phyloP scores from a whole-genome alignment of 2,329 filamentous ascomycete genomes.

The Falciphora oryzae region DNA sequence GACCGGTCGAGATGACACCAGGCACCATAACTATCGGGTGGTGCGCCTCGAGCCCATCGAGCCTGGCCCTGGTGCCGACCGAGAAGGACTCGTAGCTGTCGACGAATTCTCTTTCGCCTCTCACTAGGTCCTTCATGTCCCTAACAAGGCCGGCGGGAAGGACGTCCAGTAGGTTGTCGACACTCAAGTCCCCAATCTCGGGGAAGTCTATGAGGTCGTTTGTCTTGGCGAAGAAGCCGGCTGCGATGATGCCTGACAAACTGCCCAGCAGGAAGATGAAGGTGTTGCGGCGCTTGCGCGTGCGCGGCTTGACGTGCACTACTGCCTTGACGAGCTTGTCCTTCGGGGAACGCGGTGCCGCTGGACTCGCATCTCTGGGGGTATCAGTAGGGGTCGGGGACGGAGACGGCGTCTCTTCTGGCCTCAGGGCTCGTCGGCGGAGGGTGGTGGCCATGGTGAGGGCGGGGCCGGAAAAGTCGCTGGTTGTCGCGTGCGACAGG shows the following conservation, averaged over 20 bases:
- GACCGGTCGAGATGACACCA: conserved; percentile 92
- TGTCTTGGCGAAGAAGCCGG: conserved; percentile 82
- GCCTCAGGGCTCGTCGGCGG: conserved; percentile 19
- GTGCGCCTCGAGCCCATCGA: conserved; percentile 73
- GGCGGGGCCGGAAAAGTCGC: not conserved
- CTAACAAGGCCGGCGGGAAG: conserved; percentile 79
- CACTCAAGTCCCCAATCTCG: conserved; percentile 64
- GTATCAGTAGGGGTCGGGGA: conserved; percentile 20
- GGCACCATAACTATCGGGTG: conserved; percentile 97
- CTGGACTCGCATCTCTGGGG: conserved; percentile 13
- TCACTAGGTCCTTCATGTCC: conserved; percentile 83
- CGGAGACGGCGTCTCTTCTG: conserved; percentile 23
- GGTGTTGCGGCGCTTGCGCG: conserved; percentile 67
- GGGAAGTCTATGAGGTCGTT: conserved; percentile 84
- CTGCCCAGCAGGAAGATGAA: conserved; percentile 85
- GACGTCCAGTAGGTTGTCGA: conserved; percentile 82
- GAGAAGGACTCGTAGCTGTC: conserved; percentile 92
- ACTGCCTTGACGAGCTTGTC: conserved; percentile 35
- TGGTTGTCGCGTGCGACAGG: not conserved
- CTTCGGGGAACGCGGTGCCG: conserved; percentile 19
- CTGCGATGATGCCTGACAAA: conserved; percentile 82
- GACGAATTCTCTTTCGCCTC: conserved; percentile 74
- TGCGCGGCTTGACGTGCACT: conserved; percentile 36
- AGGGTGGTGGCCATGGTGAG: conserved; percentile 21
- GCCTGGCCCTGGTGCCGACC: conserved; percentile 74